phyloP scores from a whole-genome alignment of 371 early-diverging fungal genomes.

The Batkoa obscura region DNA sequence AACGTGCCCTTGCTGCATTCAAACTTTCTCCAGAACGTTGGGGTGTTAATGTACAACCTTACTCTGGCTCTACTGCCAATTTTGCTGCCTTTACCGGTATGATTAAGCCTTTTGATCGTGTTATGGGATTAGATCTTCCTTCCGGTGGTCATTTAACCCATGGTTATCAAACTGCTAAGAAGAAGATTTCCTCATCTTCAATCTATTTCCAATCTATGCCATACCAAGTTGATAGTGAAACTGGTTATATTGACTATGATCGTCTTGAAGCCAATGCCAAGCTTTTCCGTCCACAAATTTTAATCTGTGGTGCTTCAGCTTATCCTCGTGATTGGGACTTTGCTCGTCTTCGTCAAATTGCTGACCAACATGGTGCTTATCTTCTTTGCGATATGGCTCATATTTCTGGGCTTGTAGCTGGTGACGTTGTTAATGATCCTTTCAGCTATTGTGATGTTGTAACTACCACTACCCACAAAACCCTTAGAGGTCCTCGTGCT shows the following conservation, averaged over 20 bases:
- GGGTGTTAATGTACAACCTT: constrained; percentile 99
- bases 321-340: constrained; percentile 98
- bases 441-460: constrained; percentile 97
- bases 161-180: constrained; percentile 98
- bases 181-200: constrained; percentile 95
- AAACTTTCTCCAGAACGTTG: constrained; percentile 80
- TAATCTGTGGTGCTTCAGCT: constrained; percentile 96
- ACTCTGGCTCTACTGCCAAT: constrained; percentile 97
- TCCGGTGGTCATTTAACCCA: constrained; percentile 99
- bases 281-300: constrained; percentile 89
- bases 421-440: constrained; percentile 69
- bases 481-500: constrained; percentile 96
- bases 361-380: constrained; percentile 80
- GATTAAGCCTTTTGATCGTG: constrained; percentile 87
- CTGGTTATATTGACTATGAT: constrained; percentile 91
- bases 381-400: constrained; percentile 98
- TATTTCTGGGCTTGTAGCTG: constrained; percentile 85
- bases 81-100: constrained; percentile 93
- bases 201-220: constrained; percentile 98
- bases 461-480: constrained; percentile 99
- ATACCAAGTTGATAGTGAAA: constrained; percentile 74
- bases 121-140: constrained; percentile 98
- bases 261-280: constrained; percentile 75
- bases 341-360: constrained; percentile 78
- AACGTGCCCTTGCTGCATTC: constrained; percentile 90